Base-by-base conservation (phyloP, 2,329 filamentous ascomycete species). In the Fusarium cicatricum region DNA sequence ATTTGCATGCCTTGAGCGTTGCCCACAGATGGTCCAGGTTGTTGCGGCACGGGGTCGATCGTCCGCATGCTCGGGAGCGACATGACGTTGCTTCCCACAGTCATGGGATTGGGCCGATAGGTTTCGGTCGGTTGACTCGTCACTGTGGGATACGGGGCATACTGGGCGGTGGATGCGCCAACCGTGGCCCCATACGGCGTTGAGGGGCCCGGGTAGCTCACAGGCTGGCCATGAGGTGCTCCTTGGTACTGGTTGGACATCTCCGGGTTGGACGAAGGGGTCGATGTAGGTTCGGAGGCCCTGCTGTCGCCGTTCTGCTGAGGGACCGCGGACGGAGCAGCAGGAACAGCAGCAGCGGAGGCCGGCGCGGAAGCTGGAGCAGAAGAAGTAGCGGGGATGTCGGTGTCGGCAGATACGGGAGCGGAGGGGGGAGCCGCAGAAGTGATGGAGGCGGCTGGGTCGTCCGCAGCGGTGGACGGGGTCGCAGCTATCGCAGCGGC, bases 11-110 rank as follows among this genome's bases (percentile, higher is more conserved):
- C 72, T 78, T 74, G 54, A 64, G 63, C 51, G 74, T 72, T 56
- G 72, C 71, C 56, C 67, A 66, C 43, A 60, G 68, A 31, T 64
- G 69, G 51, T 47, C 64, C 54, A 54, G 62, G 51, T 44, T 66
- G 64, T 60, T 73, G 72, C 19, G 67, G 58, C 47, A 73, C 68
- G 36, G 69, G 58, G 52, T 77, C 75, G 51, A 77, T 74, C 9
- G 74, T 77, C 29, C 75, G 72, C 75, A 77, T 77, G 59, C 75
- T 77, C 10, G 75, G 75, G 16, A 77, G 63, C 37, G 74, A 69
- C 70, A 75, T 72, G 28, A 69, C 52, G 43, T 65, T 70, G 52
- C 66, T 68, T 36, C 65, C 64, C 23, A 71, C 64, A 8, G 71
- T 52, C 36, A 69, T 54, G 21, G 66, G 60, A 53, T 61, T 70